Evolutionary conservation across 768 basidiomycete genomes (phyloP), one percentile per base, ranked within the genome.

Genomic region (Omphalotus guepiniiformis): DNA sequence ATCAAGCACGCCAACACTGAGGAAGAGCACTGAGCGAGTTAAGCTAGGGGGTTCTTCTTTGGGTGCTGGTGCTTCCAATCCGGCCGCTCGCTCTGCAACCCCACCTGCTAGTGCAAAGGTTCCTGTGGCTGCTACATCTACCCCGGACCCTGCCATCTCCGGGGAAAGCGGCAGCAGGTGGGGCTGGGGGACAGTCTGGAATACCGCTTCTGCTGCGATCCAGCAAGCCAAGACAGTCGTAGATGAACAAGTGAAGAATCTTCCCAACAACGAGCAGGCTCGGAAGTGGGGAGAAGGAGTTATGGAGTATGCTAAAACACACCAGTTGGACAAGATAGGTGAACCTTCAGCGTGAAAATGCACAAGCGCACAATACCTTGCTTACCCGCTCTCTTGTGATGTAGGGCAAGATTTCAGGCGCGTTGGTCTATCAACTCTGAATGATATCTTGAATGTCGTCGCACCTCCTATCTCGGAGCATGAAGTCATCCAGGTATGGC

Each of bases 381-480:
- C 18, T 42, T 32, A 48, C 39, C 53, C n/a, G 21, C 41, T 39
- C 12, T 34, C 29, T 15, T n/a, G n/a, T 23, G 34, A 43, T 53
- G 27, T 57, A 96, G 93, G 90, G 42, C 79, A 93, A 61, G 94
- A 96, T 60, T 85, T 98, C 58, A 90, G 84, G 60, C 79, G 85
- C 42, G 87, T 88, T 22, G 91, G 93, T 23, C 68, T 94, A 29
- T 92, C 90, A 8, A 93, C 94, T 2, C 70, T 98, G 22, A 90
- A 82, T 2, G 93, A 95, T 48, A 84, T 99, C 47, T 72, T 99
- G 42, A 95, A 97, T 62, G 95, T 87, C 23, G 95, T 99, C 50
- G 96, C 96, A 0, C 96, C 96, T 34, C 96, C 96, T 11, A 98
- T 98, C 57, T 90, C 94, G 21, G 94, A 95, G 63, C 95, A 98